These are phyloP conservation scores for Anthracocystis walkeri DNA, from an alignment of 1,284 basidiomycete species.

Conservation along the genomic window DNA sequence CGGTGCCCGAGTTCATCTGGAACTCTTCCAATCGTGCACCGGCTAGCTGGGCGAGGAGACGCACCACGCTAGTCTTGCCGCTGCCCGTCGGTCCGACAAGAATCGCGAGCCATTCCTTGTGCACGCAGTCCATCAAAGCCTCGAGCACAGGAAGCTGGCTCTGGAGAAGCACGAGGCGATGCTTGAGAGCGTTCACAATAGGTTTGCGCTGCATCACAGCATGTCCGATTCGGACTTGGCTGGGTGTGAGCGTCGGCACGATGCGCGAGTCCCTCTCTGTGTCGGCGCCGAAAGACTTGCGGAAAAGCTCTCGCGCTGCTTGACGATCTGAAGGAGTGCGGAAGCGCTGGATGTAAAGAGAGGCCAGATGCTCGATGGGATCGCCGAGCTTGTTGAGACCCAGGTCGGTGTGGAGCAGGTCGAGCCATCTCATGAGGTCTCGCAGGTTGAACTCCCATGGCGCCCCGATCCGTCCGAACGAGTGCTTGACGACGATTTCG, in stretches of 20 bases:
- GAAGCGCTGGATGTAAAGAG: slow-evolving; percentile 85
- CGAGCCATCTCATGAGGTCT: slow-evolving; percentile 89
- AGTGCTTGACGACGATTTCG: slow-evolving; percentile 77
- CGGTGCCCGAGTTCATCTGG: slow-evolving; percentile 85
- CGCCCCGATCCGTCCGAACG: slow-evolving; percentile 84
- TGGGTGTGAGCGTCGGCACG: slow-evolving; percentile 73
- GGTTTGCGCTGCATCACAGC: slow-evolving; percentile 73
- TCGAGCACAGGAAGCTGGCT: slow-evolving; percentile 79
- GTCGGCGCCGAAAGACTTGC: slow-evolving; percentile 73
- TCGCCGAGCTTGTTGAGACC: slow-evolving; percentile 74
- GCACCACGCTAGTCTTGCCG: slow-evolving; percentile 85
- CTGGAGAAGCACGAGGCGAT: slow-evolving; percentile 74
- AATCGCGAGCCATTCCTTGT: slow-evolving; percentile 88
- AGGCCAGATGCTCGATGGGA: slow-evolving; percentile 59
- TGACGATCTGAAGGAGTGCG: slow-evolving; percentile 78
- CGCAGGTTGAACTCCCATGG: slow-evolving; percentile 99
- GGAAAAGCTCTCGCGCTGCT: slow-evolving; percentile 77
- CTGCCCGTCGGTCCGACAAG: slow-evolving; percentile 80
- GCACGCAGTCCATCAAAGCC: slow-evolving; percentile 80
- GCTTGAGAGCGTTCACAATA: slow-evolving; percentile 10
- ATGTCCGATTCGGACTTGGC: slow-evolving; percentile 79
- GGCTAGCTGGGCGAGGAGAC: slow-evolving; percentile 78
- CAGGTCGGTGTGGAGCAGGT: slow-evolving; percentile 71
- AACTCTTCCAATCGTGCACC: slow-evolving; percentile 81
- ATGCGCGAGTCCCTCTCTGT: slow-evolving; percentile 60